Base-by-base conservation (phyloP, 2,329 filamentous ascomycete genomes). In the Mycosphaerella sp. region DNA sequence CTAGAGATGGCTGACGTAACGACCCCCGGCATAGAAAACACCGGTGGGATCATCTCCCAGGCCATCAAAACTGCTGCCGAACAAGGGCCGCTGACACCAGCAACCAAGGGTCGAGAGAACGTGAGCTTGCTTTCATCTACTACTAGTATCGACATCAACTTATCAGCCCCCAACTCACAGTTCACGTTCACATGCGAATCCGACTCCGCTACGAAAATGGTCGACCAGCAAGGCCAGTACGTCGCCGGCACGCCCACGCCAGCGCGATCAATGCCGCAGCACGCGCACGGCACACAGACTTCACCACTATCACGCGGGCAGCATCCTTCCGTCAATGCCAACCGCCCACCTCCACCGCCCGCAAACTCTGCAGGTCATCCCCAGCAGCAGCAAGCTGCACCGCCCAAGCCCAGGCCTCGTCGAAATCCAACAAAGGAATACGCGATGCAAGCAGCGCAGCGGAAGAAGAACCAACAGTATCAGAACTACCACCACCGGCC, bases 131-230 rank as follows among this genome's bases (percentile, higher is more conserved):
- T 89, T 54, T 86, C 89, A 67, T 83, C 86, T 40, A 51, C 29
- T 42, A 43, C 48, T 42, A 51, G 80, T 14, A 53, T 53, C 50
- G 58, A 51, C 5, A 76, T 77, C 21, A 63, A 60, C 54, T 85
- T 81, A 64, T 68, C 80, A 3, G 83, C 80, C 83, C 81, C 85
- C 5, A 89, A 90, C 53, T 86, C 87, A 0, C 89, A 96, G 64
- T 98, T 98, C 69, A 98, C 93, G 8, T 98, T 98, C 68, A 95
- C 89, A 10, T 96, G 90, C 71, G 88, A 95, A 65, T 92, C 91
- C 1, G 89, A 93, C 67, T 89, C 90, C 38, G 85, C 88, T 1
- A 89, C 86, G 55, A 83, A 86, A 53, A 81, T 89, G 69, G 83
- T 84, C 48, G 66, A 68, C 47, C 64, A 66, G 50, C 64, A 67